Evolutionary conservation across 345 rosid genomes (phyloP).

Genomic region (Citrus maxima): DNA sequence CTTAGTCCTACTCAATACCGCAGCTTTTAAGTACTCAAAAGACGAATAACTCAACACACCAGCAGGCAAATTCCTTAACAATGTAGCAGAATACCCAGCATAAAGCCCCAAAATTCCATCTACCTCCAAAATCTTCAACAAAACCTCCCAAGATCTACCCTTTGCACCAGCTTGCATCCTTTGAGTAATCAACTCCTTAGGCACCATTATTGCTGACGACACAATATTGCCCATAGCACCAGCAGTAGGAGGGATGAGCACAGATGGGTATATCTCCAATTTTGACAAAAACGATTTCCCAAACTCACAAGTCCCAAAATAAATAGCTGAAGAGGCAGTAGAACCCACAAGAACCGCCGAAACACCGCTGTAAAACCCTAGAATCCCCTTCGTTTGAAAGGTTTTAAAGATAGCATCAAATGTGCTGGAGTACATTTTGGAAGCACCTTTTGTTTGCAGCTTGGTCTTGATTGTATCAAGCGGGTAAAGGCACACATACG

Average conservation of each 20-base stretch:
- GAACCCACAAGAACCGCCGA: slow-evolving; percentile 95
- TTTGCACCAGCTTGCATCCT: slow-evolving; percentile 89
- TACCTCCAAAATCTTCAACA: slow-evolving; percentile 67
- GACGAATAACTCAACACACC: slow-evolving; percentile 93
- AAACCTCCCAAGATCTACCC: slow-evolving; percentile 78
- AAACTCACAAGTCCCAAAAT: slow-evolving; percentile 93
- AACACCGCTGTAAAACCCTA: slow-evolving; percentile 86
- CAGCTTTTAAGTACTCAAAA: slow-evolving; percentile 83
- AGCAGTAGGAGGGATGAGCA: slow-evolving; percentile 88
- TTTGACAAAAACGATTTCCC: slow-evolving; percentile 81
- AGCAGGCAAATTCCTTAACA: slow-evolving; percentile 85
- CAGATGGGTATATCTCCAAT: slow-evolving; percentile 53
- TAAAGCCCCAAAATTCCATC: slow-evolving; percentile 89
- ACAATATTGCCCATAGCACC: slow-evolving; percentile 96
- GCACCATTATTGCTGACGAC: slow-evolving; percentile 94
- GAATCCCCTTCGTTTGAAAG: slow-evolving; percentile 67
- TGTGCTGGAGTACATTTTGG: slow-evolving; percentile 57
- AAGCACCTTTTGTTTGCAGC: slow-evolving; percentile 85
- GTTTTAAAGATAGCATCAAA: slow-evolving; percentile 74
- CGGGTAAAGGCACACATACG: slow-evolving; percentile 80
- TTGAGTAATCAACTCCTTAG: slow-evolving; percentile 86
- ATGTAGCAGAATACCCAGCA: slow-evolving; percentile 86
- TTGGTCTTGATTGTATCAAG: slow-evolving; percentile 90
- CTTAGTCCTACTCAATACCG: slow-evolving; percentile 57
- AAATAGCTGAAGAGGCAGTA: slow-evolving; percentile 81